These are phyloP conservation scores for Fusarium concolor DNA, from an alignment of 2,329 filamentous ascomycete species.

Conservation along the genomic window DNA sequence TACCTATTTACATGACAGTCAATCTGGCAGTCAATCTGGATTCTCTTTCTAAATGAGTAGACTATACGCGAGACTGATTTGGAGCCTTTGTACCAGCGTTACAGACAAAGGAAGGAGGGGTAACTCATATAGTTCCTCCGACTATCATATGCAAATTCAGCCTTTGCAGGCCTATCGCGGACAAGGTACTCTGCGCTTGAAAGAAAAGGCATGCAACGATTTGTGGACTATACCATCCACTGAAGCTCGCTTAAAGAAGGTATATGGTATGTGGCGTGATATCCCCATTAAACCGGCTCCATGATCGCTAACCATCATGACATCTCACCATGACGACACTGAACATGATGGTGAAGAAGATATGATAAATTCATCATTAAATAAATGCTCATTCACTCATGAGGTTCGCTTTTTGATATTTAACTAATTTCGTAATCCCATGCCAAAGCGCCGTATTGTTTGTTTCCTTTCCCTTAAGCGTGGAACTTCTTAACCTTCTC, in stretches of 20 bases:
- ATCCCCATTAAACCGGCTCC: slow-evolving; percentile 9
- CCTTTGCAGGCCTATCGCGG: no score
- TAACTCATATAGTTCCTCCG: background rate
- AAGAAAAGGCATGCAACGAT: background rate
- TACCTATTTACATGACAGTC: background rate
- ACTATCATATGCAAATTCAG: background rate
- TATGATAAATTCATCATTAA: slow-evolving; percentile 42
- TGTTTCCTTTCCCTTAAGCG: slow-evolving; percentile 50
- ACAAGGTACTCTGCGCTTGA: background rate
- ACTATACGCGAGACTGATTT: background rate
- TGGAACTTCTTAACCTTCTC: slow-evolving; percentile 93
- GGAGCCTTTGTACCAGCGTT: background rate
- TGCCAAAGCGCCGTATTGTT: slow-evolving; percentile 22
- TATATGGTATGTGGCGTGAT: background rate
- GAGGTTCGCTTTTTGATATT: slow-evolving; percentile 40
- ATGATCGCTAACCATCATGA: slow-evolving; percentile 33
- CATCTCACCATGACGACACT: slow-evolving; percentile 29
- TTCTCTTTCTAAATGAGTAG: background rate
- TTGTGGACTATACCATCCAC: accelerated
- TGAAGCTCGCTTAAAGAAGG: background rate
- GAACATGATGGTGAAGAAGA: slow-evolving; percentile 6
- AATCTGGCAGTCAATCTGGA: background rate
- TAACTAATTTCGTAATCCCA: slow-evolving; percentile 35
- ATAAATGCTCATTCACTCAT: slow-evolving; percentile 45
- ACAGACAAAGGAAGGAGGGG: background rate